Evolutionary conservation across 1,284 basidiomycete species (phyloP).

Genomic region (Moesziomyces aphidis): DNA sequence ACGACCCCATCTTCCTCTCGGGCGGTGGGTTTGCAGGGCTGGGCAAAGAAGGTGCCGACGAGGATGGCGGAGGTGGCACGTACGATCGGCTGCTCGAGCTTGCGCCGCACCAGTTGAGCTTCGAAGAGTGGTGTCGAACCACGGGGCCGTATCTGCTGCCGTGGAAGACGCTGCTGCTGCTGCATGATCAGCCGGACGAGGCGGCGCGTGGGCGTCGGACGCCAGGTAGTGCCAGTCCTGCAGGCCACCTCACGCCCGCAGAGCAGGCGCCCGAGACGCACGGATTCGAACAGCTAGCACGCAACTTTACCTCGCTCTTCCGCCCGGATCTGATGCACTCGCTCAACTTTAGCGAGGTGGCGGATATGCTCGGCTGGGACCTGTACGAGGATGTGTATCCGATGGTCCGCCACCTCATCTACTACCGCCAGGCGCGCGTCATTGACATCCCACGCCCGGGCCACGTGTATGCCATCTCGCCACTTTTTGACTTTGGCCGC

Average conservation of each 20-base stretch:
- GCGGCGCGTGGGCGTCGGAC: slow-evolving; percentile 6
- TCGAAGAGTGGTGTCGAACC: slow-evolving; percentile 61
- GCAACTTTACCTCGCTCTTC: slow-evolving; percentile 42
- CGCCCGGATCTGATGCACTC: slow-evolving; percentile 27
- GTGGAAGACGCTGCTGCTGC: slow-evolving; percentile 88
- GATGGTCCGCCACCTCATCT: slow-evolving; percentile 87
- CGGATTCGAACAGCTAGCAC: slow-evolving; percentile 52
- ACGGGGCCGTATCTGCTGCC: slow-evolving; percentile 79
- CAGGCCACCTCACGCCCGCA: slow-evolving; percentile 5
- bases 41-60: slow-evolving; percentile 34
- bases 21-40: slow-evolving; percentile 49
- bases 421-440: slow-evolving; percentile 87
- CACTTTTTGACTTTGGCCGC: slow-evolving; percentile 69
- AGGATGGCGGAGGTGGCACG: slow-evolving; percentile 31
- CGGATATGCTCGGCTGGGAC: slow-evolving; percentile 84
- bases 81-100: slow-evolving; percentile 31
- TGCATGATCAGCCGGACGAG: slow-evolving; percentile 69
- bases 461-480: slow-evolving; percentile 78
- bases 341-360: slow-evolving; percentile 83
- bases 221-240: slow-evolving; percentile 17
- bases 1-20: slow-evolving; percentile 55
- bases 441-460: slow-evolving; percentile 87
- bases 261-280: slow-evolving; percentile 18
- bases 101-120: slow-evolving; percentile 27
- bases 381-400: slow-evolving; percentile 86